Evolutionary conservation across 1,284 basidiomycete genomes (phyloP), one percentile per base, ranked within the genome.

Genomic region (Serendipita sp.): DNA sequence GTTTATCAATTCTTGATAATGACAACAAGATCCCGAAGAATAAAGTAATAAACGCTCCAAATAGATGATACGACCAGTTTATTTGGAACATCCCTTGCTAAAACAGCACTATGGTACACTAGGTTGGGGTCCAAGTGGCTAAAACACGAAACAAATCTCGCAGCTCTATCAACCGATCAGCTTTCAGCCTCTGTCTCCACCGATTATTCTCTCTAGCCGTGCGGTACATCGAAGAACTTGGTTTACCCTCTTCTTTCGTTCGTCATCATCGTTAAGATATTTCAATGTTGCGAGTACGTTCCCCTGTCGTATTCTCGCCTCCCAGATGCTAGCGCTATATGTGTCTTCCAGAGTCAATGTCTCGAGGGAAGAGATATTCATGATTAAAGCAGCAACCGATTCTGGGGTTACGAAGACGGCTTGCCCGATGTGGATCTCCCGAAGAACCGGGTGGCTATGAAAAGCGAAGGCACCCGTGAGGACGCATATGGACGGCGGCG

Each of bases 241-340:
- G 4, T 26, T n/a, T n/a, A 58, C 10, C 30, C 53, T 29, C 32
- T 30, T 5, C 30, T 34, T 58, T 10, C 53, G 17, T 30, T 17
- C 22, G 32, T 58, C 53, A 8, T 34, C 15, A 10, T 35, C 53
- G 34, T 58, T 34, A 1, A 58, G 29, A 34, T 58, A 32, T 6
- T 10, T 30, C 32, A 58, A 35, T 10, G 34, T 29, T 5, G 8
- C 26, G 15, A 32, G 76, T 29, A 79, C 66, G 66, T 79, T 76
- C n/a, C 70, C 67, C 61, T 71, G 66, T 13, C 77, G 71, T 44
- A 78, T 66, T 47, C 75, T 72, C 8, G 74, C 72, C 17, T 80
- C 82, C 82, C 82, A 82, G 41, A 83, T 83, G 63, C 80, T 80
- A 58, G 75, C 77, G 30, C 73, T 70, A 68, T 82, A 83, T 26